Evolutionary conservation across 108 stramenopile species (phyloP).

Genomic region (Cyclostephanos tholiformis): DNA sequence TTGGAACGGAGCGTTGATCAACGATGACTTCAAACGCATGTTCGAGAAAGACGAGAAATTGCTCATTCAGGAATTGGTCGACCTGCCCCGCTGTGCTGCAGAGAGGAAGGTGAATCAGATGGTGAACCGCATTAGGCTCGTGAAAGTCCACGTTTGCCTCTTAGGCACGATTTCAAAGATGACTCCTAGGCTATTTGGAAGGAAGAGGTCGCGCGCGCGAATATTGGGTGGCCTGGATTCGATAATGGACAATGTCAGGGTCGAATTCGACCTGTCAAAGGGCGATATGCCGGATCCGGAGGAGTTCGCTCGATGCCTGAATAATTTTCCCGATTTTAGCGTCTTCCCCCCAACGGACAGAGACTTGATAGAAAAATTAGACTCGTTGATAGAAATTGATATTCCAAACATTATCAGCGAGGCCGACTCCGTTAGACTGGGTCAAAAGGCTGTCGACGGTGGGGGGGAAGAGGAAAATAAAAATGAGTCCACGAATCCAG

Average conservation of each 20-base stretch:
- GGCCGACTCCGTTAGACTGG: conserved; percentile 20
- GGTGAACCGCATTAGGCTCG: conserved; percentile 66
- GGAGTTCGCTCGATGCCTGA: conserved; percentile 44
- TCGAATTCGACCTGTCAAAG: conserved; percentile 53
- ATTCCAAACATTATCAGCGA: conserved; percentile 54
- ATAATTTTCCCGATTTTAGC: conserved; percentile 43
- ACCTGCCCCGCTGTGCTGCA: conserved; percentile 59
- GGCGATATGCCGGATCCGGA: conserved; percentile 71
- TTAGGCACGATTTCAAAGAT: conserved; percentile 40
- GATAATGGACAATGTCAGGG: conserved; percentile 63
- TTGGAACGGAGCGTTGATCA: conserved; percentile 72
- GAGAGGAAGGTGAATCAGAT: conserved; percentile 84
- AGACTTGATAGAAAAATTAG: conserved; percentile 28
- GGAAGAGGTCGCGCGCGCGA: conserved; percentile 45
- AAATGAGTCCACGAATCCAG: background rate
- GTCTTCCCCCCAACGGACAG: conserved; percentile 48
- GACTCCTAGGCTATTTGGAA: conserved; percentile 67
- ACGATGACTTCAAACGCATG: conserved; percentile 57
- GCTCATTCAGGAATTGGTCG: conserved; percentile 68
- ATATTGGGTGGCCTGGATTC: conserved; percentile 52
- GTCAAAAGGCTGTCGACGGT: conserved; percentile 5
- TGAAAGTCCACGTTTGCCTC: conserved; percentile 64
- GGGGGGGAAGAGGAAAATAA: background rate
- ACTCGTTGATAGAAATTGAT: conserved; percentile 33
- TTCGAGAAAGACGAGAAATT: conserved; percentile 78